Evolutionary conservation across 306 rosid species (phyloP).

Genomic region (Medicago lupulina): DNA sequence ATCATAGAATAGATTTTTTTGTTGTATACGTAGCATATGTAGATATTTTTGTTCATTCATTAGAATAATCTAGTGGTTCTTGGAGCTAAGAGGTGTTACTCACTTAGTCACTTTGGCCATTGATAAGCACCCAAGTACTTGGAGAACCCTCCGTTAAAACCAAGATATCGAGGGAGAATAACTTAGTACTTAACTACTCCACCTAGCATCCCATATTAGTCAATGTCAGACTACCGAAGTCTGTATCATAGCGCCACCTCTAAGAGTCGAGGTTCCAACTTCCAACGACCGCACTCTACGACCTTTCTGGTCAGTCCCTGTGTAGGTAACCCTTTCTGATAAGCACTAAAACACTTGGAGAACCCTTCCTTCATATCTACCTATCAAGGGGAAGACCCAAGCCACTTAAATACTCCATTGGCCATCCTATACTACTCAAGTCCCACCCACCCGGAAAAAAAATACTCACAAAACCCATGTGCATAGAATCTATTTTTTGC

Average conservation of each 20-base stretch:
- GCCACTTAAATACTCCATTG: not conserved
- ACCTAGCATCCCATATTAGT: not conserved
- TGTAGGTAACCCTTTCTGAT: not conserved
- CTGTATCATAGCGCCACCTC: not conserved
- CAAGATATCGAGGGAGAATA: not conserved
- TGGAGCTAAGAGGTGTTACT: constrained; percentile 21
- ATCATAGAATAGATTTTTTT: too few relatives aligned
- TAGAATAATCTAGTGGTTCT: not conserved
- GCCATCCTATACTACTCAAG: not conserved
- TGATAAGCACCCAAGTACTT: not conserved
- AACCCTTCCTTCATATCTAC: too few relatives aligned
- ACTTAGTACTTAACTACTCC: not conserved
- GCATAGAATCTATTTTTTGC: constrained; percentile 20
- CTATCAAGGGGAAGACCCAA: not conserved
- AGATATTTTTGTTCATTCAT: not conserved
- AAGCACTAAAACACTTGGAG: not conserved
- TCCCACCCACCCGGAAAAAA: too few relatives aligned
- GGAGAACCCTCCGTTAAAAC: not conserved
- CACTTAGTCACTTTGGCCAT: constrained; percentile 1
- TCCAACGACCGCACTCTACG: not conserved
- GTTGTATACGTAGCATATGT: constrained; percentile 13
- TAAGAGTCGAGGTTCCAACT: not conserved
- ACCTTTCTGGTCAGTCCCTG: not conserved
- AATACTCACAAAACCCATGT: not conserved
- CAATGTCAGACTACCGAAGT: not conserved